Evolutionary conservation across 1,284 basidiomycete species (phyloP).

Genomic region (Cronartium ribicola): DNA sequence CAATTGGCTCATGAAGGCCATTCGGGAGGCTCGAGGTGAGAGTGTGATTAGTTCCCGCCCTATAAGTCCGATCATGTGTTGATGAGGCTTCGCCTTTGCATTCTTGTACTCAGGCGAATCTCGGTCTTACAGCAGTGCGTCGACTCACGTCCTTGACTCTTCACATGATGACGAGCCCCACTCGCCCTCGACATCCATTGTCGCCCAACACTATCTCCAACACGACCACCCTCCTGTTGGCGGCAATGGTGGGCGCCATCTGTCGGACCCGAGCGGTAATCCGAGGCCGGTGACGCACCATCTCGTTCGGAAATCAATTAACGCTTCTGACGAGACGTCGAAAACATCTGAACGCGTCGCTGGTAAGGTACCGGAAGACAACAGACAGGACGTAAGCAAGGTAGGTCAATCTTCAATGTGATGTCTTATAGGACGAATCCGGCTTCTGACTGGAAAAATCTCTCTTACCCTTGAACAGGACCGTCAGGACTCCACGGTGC

Average conservation of each 20-base stretch:
- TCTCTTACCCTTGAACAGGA: too few relatives aligned
- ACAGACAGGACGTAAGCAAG: too few relatives aligned
- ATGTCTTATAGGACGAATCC: too few relatives aligned
- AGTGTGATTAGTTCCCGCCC: neutral
- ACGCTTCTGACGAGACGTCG: neutral
- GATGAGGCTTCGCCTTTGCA: neutral
- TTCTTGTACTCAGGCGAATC: constrained; percentile 20
- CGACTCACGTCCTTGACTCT: constrained; percentile 24
- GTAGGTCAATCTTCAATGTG: too few relatives aligned
- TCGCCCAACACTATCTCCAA: neutral
- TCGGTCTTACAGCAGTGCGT: constrained; percentile 36
- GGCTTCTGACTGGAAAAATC: too few relatives aligned
- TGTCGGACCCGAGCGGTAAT: too few relatives aligned
- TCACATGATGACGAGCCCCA: constrained; percentile 4
- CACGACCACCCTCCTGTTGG: neutral
- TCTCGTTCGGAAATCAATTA: neutral
- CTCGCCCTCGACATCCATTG: neutral
- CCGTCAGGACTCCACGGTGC: too few relatives aligned
- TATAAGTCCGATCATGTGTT: neutral
- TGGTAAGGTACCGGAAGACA: neutral
- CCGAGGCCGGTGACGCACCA: neutral
- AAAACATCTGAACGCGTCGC: neutral
- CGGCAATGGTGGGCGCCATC: too few relatives aligned
- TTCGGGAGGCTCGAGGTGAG: constrained; percentile 47
- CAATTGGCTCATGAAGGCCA: constrained; percentile 48